Percentiles rank a stretch among this genome's conserved stretches.
phyloP scores from a whole-genome alignment of 257 asterid genomes.

The Penstemon davidsonii region DNA sequence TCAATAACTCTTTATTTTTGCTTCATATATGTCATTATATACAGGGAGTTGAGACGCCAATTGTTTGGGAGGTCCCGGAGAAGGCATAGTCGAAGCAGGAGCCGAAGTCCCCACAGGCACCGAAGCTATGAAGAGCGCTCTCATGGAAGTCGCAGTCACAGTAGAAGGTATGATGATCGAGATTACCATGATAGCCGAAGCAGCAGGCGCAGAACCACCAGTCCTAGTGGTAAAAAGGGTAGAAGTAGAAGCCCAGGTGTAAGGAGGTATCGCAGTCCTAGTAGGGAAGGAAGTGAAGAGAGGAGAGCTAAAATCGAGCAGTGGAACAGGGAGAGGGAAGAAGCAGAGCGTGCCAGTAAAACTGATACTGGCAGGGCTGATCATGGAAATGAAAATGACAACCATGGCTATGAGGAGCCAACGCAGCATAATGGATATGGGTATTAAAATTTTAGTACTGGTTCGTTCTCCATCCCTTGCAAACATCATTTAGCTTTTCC shows the following conservation, averaged over 20 bases:
- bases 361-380: constrained; percentile 31
- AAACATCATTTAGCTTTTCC: background rate
- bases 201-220: constrained; percentile 61
- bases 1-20: background rate
- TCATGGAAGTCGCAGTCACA: constrained; percentile 60
- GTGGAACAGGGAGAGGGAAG: constrained; percentile 95
- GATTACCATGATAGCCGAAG: constrained; percentile 77
- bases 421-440: constrained; percentile 41
- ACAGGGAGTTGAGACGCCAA: constrained; percentile 75
- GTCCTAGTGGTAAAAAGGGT: constrained; percentile 65
- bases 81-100: constrained; percentile 68
- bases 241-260: constrained; percentile 76
- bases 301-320: constrained; percentile 93
- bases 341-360: constrained; percentile 48
- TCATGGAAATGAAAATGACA: constrained; percentile 32
- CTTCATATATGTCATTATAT: background rate
- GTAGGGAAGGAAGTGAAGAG: constrained; percentile 96
- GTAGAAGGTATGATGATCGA: constrained; percentile 75
- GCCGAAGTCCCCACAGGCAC: constrained; percentile 92
- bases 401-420: constrained; percentile 33
- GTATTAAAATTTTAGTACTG: constrained; percentile 45
- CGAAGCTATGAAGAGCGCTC: constrained; percentile 81
- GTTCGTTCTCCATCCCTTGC: constrained; percentile 51
- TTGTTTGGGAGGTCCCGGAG: constrained; percentile 69
- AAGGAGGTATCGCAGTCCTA: constrained; percentile 69